phyloP scores from a whole-genome alignment of 2,329 filamentous ascomycete species.

The Cladophialophora bantiana region DNA sequence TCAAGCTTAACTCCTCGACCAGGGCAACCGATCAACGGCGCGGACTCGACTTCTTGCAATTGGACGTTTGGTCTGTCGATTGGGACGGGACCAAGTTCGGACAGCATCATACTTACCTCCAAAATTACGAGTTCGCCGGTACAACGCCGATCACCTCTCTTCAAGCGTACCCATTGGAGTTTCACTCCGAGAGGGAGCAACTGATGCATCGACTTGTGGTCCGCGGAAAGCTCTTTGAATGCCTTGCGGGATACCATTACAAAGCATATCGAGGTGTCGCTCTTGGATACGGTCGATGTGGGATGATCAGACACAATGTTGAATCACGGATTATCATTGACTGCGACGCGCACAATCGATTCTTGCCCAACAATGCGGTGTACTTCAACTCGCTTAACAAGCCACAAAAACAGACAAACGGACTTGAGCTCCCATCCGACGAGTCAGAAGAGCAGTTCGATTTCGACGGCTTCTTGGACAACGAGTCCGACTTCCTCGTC shows the following conservation, averaged over 20 bases:
- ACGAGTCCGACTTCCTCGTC: slow-evolving; percentile 21
- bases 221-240: slow-evolving; percentile 57
- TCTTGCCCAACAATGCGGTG: slow-evolving; percentile 52
- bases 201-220: slow-evolving; percentile 52
- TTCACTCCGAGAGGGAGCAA: slow-evolving; percentile 46
- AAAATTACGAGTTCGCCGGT: slow-evolving; percentile 48
- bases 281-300: slow-evolving; percentile 42
- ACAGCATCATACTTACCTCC: slow-evolving; percentile 42
- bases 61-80: slow-evolving; percentile 43
- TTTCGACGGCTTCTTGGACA: slow-evolving; percentile 34
- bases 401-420: background rate
- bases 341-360: slow-evolving; percentile 57
- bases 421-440: slow-evolving; percentile 13
- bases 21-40: slow-evolving; percentile 23
- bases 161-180: slow-evolving; percentile 44
- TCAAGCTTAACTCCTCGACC: slow-evolving; percentile 41
- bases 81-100: slow-evolving; percentile 51
- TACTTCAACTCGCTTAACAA: slow-evolving; percentile 31
- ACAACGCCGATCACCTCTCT: slow-evolving; percentile 48
- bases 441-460: slow-evolving; percentile 35
- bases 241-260: slow-evolving; percentile 58
- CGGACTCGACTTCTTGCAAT: slow-evolving; percentile 24
- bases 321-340: slow-evolving; percentile 62
- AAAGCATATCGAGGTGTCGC: slow-evolving; percentile 58
- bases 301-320: slow-evolving; percentile 44